Conservation (phyloP, 2,329 filamentous ascomycete species). For the Botrytis cinerea region DNA sequence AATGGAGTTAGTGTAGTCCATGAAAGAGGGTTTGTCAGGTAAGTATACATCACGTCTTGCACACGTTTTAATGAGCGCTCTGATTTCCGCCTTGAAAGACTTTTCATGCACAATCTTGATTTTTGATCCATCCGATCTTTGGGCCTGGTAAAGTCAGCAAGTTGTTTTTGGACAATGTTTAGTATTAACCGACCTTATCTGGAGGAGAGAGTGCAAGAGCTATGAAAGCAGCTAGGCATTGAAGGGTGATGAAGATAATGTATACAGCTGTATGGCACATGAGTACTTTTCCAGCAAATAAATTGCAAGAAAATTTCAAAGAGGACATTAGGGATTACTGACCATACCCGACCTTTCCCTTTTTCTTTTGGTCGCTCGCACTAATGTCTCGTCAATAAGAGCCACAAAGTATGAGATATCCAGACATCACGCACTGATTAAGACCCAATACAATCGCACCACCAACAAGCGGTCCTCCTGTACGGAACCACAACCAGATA, state of each 20-base stretch:
- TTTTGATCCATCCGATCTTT: slow-evolving; percentile 8
- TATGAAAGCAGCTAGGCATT: slow-evolving; percentile 48
- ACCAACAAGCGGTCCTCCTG: slow-evolving; percentile 47
- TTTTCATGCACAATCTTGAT: slow-evolving; percentile 6
- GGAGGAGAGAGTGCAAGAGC: slow-evolving; percentile 49
- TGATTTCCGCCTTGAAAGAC: slow-evolving; percentile 6
- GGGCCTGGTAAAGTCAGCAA: background rate
- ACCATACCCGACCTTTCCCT: slow-evolving; percentile 43
- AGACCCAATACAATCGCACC: slow-evolving; percentile 53
- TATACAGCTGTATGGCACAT: slow-evolving; percentile 41
- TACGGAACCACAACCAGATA: slow-evolving; percentile 47
- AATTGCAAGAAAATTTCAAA: too few species aligned
- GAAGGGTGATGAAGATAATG: slow-evolving; percentile 50
- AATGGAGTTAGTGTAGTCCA: background rate
- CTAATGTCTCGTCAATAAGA: background rate
- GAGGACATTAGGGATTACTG: background rate
- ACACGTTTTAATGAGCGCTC: background rate
- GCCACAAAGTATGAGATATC: slow-evolving; percentile 34
- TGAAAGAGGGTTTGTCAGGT: too few species aligned
- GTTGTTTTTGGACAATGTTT: rapidly evolving
- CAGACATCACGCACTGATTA: slow-evolving; percentile 32
- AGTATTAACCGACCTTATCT: slow-evolving; percentile 42
- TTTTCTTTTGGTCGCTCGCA: slow-evolving; percentile 23
- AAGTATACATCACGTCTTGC: slow-evolving; percentile 2
- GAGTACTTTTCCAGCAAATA: slow-evolving; percentile 35